Evolutionary conservation across 805 yeast species (phyloP).

Genomic region (Candida rishiriensis): DNA sequence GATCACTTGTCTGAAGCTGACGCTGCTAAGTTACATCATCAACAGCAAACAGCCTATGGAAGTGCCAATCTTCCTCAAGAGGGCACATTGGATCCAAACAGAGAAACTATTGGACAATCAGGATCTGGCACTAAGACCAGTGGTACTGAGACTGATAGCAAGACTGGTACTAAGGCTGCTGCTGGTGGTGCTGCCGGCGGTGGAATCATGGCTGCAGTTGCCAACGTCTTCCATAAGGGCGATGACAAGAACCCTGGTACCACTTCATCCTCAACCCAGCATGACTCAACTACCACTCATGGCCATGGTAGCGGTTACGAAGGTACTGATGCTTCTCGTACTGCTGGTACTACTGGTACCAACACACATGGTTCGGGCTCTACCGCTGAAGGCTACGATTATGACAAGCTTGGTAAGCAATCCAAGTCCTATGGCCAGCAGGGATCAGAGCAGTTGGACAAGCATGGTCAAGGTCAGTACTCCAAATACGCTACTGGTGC

Average conservation of each 20-base stretch:
- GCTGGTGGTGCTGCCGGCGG: conserved; percentile 12
- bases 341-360: too few species aligned
- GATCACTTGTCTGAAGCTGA: too few species aligned
- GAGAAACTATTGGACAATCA: background rate
- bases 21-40: too few species aligned
- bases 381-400: background rate
- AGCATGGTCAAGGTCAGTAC: conserved; percentile 4
- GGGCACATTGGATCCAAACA: too few species aligned
- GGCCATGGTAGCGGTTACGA: background rate
- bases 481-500: conserved; percentile 7
- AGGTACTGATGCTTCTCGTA: too few species aligned
- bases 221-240: conserved; percentile 6
- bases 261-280: background rate
- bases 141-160: background rate
- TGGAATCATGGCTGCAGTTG: conserved; percentile 8
- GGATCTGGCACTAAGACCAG: background rate
- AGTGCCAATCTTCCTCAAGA: too few species aligned
- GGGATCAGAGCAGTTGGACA: background rate
- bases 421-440: background rate
- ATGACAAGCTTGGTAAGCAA: background rate
- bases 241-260: background rate
- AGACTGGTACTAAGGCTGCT: conserved; percentile 4
- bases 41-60: too few species aligned
- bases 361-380: too few species aligned
- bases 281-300: background rate